Conservation (phyloP, 2,329 filamentous ascomycete species). For the Xylaria polymorpha region DNA sequence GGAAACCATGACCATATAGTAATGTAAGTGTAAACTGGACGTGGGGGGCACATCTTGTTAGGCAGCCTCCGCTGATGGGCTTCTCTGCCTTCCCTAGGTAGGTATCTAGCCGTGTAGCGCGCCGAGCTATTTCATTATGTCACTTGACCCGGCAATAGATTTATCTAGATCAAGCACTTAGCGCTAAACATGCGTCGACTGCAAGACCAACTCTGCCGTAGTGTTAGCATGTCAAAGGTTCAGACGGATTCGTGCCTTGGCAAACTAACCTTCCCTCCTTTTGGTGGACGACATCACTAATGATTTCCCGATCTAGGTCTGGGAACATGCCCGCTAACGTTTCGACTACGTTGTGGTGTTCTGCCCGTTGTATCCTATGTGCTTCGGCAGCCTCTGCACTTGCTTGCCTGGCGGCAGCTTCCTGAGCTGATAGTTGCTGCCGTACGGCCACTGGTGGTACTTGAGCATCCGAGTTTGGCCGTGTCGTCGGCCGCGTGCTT, state of each 20-base stretch:
- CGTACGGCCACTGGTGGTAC: slow-evolving; percentile 52
- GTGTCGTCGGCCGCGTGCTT: slow-evolving; percentile 48
- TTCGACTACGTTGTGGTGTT: slow-evolving; percentile 92
- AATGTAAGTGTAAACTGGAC: slow-evolving; percentile 15
- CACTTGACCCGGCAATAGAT: not conserved
- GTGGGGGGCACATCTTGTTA: not conserved
- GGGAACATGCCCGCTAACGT: slow-evolving; percentile 97
- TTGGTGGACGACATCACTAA: slow-evolving; percentile 94
- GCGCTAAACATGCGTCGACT: slow-evolving; percentile 85
- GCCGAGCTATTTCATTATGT: not conserved
- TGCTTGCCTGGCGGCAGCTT: slow-evolving; percentile 89
- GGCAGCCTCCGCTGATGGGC: not conserved
- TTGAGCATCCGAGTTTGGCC: slow-evolving; percentile 50
- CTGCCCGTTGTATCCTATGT: slow-evolving; percentile 80
- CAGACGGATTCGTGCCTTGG: slow-evolving; percentile 18
- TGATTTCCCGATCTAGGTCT: slow-evolving; percentile 90
- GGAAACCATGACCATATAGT: slow-evolving; percentile 21
- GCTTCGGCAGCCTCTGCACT: slow-evolving; percentile 91
- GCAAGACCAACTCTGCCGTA: slow-evolving; percentile 77
- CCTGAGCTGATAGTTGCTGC: slow-evolving; percentile 76
- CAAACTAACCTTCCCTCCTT: slow-evolving; percentile 87
- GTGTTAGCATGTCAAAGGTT: slow-evolving; percentile 35
- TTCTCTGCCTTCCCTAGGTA: not conserved
- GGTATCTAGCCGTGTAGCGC: no score
- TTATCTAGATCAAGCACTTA: slow-evolving; percentile 57